These are phyloP conservation scores for Leccinum disarticulatum DNA, from an alignment of 768 basidiomycete genomes.

Conservation along the genomic window DNA sequence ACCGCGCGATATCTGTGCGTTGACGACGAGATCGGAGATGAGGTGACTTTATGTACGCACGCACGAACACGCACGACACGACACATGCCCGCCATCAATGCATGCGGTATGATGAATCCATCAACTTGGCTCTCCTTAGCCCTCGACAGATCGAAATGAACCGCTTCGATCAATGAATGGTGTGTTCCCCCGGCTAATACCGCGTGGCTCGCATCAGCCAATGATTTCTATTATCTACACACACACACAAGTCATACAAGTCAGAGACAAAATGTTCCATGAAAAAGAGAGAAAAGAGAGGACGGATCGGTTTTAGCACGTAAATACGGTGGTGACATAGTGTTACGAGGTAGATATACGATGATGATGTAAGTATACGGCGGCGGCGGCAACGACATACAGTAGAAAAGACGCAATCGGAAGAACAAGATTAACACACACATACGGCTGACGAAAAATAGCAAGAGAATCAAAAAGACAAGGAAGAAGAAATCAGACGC, in stretches of 20 bases:
- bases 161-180: neutral
- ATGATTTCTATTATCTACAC: neutral
- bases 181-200: neutral
- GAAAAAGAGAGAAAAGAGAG: neutral
- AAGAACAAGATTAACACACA: conserved; percentile 26
- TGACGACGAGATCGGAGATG: neutral
- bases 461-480: conserved; percentile 2
- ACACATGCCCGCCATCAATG: neutral
- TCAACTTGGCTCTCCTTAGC: neutral
- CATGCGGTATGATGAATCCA: neutral
- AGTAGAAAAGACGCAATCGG: neutral
- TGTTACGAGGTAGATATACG: conserved; percentile 25
- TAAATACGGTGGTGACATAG: conserved; percentile 23
- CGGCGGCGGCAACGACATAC: neutral
- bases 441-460: conserved; percentile 4
- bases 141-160: neutral
- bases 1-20: too few species aligned
- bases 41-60: neutral
- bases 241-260: neutral
- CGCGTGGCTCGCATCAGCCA: neutral
- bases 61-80: too few species aligned
- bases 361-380: conserved; percentile 20
- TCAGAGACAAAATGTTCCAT: neutral
- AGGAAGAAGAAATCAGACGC: neutral
- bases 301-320: neutral